These are phyloP conservation scores for Boletus patriciae DNA, from an alignment of 768 basidiomycete genomes.

Conservation along the genomic window DNA sequence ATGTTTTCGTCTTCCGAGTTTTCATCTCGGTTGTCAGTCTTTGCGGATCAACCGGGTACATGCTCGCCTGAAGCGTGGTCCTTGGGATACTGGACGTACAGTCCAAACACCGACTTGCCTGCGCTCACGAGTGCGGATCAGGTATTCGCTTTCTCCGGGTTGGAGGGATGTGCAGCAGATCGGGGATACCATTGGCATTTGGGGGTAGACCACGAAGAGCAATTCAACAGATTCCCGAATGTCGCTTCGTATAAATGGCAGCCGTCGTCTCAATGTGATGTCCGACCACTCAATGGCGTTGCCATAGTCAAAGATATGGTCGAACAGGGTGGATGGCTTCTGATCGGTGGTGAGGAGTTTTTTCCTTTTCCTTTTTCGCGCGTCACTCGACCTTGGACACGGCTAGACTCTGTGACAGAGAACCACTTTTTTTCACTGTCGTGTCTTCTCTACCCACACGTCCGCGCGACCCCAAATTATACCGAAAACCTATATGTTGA, in stretches of 20 bases:
- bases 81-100: slow-evolving; percentile 42
- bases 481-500: slow-evolving; percentile 54
- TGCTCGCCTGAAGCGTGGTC: slow-evolving; percentile 40
- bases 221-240: slow-evolving; percentile 53
- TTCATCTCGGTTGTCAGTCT: slow-evolving; percentile 19
- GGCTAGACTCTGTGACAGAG: slow-evolving; percentile 64
- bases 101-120: slow-evolving; percentile 35
- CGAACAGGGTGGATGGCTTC: slow-evolving; percentile 68
- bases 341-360: slow-evolving; percentile 64
- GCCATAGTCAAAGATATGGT: slow-evolving; percentile 57
- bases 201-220: slow-evolving; percentile 47
- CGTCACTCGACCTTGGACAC: neutral
- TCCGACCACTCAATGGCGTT: slow-evolving; percentile 42
- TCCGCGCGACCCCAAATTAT: slow-evolving; percentile 64
- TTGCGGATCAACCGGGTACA: slow-evolving; percentile 25
- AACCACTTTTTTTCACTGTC: slow-evolving; percentile 75
- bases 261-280: slow-evolving; percentile 45
- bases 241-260: slow-evolving; percentile 56
- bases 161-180: slow-evolving; percentile 61
- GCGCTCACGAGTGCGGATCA: slow-evolving; percentile 43
- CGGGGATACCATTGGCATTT: slow-evolving; percentile 67
- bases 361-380: slow-evolving; percentile 1
- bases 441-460: slow-evolving; percentile 64
- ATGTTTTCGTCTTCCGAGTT: slow-evolving; percentile 26
- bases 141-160: slow-evolving; percentile 52